These are phyloP conservation scores for Lathyrus oleraceus DNA, from an alignment of 306 rosid species.

Conservation along the genomic window DNA sequence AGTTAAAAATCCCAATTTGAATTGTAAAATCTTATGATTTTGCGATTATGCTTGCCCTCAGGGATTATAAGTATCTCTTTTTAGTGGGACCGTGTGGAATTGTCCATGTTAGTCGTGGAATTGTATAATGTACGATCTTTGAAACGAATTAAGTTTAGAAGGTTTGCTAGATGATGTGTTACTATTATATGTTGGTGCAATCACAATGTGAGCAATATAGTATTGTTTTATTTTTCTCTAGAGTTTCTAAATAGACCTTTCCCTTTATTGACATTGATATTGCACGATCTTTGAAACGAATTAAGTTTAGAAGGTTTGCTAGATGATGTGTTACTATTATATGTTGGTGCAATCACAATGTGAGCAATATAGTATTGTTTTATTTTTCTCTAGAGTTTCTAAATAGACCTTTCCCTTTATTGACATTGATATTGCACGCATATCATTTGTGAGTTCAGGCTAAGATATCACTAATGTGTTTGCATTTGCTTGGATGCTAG, in stretches of 20 bases:
- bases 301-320: constrained; percentile 11
- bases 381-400: neutral
- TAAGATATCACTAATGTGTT: constrained; percentile 9
- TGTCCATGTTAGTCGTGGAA: too few species aligned
- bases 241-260: neutral
- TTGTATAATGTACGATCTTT: too few species aligned
- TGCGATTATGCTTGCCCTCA: too few species aligned
- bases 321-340: constrained; percentile 9
- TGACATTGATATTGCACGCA: constrained; percentile 12
- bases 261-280: constrained; percentile 1
- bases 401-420: neutral
- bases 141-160: neutral
- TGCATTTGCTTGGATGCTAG: constrained; percentile 12
- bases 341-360: constrained; percentile 6
- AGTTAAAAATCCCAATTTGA: neutral
- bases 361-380: neutral
- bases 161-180: constrained; percentile 20
- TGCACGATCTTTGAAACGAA: neutral
- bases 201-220: neutral
- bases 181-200: constrained; percentile 11
- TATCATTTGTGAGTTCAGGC: neutral
- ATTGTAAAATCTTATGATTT: too few species aligned
- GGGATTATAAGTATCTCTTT: too few species aligned
- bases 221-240: neutral
- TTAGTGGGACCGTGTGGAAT: too few species aligned